A percentile compares a stretch with the other conserved stretches of the same genome.
Evolutionary conservation across 139 green algal species (phyloP).

Genomic region (Gonium pectorale): DNA sequence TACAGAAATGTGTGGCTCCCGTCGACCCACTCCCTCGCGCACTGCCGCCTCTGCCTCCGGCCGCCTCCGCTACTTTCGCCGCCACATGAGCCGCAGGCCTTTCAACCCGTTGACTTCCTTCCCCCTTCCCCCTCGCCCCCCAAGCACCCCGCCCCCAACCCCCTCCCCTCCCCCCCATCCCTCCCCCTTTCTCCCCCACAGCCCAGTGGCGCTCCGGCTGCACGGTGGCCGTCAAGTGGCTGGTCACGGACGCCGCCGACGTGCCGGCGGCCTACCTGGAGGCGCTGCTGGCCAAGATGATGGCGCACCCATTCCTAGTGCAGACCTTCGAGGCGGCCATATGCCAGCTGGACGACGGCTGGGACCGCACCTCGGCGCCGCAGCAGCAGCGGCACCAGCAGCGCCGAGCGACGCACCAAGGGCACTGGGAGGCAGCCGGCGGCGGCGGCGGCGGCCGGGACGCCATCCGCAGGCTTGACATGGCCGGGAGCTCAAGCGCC

Average conservation of each 20-base stretch:
- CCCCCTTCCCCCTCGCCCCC: neutral
- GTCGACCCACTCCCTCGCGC: neutral
- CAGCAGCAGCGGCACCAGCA: neutral
- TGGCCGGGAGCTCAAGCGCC: no score
- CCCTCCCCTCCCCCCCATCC: neutral
- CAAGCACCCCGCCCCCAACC: no score
- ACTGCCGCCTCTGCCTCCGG: neutral
- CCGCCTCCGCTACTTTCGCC: neutral
- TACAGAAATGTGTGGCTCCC: neutral
- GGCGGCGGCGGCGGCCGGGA: no score
- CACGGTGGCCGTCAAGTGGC: conserved; percentile 29
- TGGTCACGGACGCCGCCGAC: neutral
- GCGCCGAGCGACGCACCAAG: no score
- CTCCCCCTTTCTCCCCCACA: neutral
- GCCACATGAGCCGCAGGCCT: neutral
- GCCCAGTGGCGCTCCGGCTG: conserved; percentile 24
- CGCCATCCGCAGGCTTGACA: no score
- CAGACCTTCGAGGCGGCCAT: conserved; percentile 18
- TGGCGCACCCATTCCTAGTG: conserved; percentile 28
- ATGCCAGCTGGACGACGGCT: neutral
- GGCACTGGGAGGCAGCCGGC: no score
- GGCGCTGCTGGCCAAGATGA: conserved; percentile 30
- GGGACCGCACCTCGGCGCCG: neutral
- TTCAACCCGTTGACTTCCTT: neutral
- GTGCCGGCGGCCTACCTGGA: conserved; percentile 20